phyloP scores from a whole-genome alignment of 352 stramenopile genomes.

The Thraustochytrium sp. region DNA sequence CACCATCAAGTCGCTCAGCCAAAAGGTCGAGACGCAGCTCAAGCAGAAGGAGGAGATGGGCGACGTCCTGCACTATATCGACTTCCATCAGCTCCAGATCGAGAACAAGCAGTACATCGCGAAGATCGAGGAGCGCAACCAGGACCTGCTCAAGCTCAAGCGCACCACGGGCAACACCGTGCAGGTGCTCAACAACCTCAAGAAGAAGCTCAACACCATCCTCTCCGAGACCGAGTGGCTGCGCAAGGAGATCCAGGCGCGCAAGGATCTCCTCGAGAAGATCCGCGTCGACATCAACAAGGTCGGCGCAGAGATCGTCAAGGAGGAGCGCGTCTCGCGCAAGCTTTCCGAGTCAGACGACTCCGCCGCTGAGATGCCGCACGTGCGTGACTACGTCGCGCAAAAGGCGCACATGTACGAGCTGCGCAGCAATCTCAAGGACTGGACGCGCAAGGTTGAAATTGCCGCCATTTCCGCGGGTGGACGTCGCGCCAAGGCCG shows the following conservation, averaged over 20 bases:
- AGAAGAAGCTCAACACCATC: slow-evolving; percentile 75
- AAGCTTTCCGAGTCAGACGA: slow-evolving; percentile 65
- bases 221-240: slow-evolving; percentile 71
- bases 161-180: slow-evolving; percentile 77
- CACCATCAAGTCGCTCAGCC: slow-evolving; percentile 78
- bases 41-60: slow-evolving; percentile 89
- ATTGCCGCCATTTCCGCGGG: slow-evolving; percentile 73
- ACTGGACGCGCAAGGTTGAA: slow-evolving; percentile 85
- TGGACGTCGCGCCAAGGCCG: too few species aligned
- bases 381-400: slow-evolving; percentile 79
- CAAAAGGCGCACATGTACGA: slow-evolving; percentile 81
- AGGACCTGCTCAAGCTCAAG: slow-evolving; percentile 83
- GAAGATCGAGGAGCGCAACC: slow-evolving; percentile 88
- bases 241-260: slow-evolving; percentile 66
- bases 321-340: slow-evolving; percentile 62
- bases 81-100: slow-evolving; percentile 91
- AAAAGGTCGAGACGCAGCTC: slow-evolving; percentile 82
- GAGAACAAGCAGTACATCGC: slow-evolving; percentile 92
- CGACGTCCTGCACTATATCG: slow-evolving; percentile 88
- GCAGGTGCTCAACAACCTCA: slow-evolving; percentile 79
- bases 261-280: slow-evolving; percentile 76
- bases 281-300: slow-evolving; percentile 61
- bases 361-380: slow-evolving; percentile 70
- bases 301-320: slow-evolving; percentile 67
- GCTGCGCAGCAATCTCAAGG: slow-evolving; percentile 71